Conservation (phyloP, 2,329 filamentous ascomycete species). For the Aspergillus tanneri region DNA sequence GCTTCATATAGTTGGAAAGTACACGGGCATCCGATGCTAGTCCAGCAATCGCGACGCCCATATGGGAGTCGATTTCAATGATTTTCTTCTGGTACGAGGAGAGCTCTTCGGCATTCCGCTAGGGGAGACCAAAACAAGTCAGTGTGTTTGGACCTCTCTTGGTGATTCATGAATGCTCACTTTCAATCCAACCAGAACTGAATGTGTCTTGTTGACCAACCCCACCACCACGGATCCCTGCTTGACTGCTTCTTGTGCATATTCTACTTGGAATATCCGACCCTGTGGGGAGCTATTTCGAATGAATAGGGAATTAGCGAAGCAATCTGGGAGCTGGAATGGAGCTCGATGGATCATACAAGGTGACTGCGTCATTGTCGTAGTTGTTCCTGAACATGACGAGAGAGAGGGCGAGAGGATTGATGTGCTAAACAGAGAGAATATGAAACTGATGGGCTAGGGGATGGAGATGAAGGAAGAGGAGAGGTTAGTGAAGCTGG, state of each 20-base stretch:
- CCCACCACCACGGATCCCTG: slow-evolving; percentile 98
- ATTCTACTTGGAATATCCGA: slow-evolving; percentile 99
- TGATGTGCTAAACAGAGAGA: slow-evolving; percentile 16
- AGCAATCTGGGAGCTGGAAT: slow-evolving; percentile 21
- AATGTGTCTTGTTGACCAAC: slow-evolving; percentile 96
- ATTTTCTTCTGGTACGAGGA: slow-evolving; percentile 99
- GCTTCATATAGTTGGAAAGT: slow-evolving; percentile 99
- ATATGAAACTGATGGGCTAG: slow-evolving; percentile 16
- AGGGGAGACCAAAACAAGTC: neutral
- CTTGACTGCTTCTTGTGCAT: slow-evolving; percentile 97
- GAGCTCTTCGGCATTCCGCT: slow-evolving; percentile 98
- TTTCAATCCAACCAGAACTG: slow-evolving; percentile 94
- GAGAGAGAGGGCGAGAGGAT: slow-evolving; percentile 10
- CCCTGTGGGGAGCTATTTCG: slow-evolving; percentile 85
- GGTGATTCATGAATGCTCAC: slow-evolving; percentile 56
- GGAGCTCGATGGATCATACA: slow-evolving; percentile 60
- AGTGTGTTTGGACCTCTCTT: neutral
- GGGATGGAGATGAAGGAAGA: neutral
- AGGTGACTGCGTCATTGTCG: slow-evolving; percentile 99
- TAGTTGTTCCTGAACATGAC: slow-evolving; percentile 99
- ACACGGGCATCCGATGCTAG: slow-evolving; percentile 97
- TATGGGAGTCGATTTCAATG: slow-evolving; percentile 92
- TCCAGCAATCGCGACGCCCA: slow-evolving; percentile 91
- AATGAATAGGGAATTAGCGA: slow-evolving; percentile 8
- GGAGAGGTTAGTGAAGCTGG: neutral